These are phyloP conservation scores for Dothistroma septosporum DNA, from an alignment of 2,329 filamentous ascomycete species.

Conservation along the genomic window DNA sequence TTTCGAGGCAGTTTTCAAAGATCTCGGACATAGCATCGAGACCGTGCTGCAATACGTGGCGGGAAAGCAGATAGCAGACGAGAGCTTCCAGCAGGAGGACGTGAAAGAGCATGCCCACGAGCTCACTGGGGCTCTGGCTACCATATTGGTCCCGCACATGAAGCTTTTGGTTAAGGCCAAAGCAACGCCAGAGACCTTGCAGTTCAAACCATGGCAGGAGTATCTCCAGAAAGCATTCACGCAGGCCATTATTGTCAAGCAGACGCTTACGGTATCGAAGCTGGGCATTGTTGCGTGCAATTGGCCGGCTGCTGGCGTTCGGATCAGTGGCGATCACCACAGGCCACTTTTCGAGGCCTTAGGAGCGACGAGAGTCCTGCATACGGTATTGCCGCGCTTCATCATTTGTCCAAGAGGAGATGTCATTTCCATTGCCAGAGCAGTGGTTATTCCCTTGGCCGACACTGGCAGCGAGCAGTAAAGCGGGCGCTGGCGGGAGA, in stretches of 20 bases:
- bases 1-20: not conserved
- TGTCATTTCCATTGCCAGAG: too few relatives aligned
- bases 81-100: not conserved
- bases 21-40: not conserved
- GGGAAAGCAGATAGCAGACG: not conserved
- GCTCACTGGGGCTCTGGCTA: not conserved
- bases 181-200: not conserved
- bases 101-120: not conserved
- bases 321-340: not conserved
- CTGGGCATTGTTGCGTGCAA: slow-evolving; percentile 4
- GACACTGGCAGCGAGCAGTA: too few relatives aligned
- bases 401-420: too few relatives aligned
- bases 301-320: not conserved
- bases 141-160: slow-evolving; percentile 1
- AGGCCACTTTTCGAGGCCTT: not conserved
- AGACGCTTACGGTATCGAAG: not conserved
- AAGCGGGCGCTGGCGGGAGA: not conserved
- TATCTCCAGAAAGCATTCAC: slow-evolving; percentile 8
- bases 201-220: slow-evolving; percentile 3
- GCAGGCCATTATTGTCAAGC: slow-evolving; percentile 11
- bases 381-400: too few relatives aligned
- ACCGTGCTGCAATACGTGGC: not conserved
- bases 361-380: too few relatives aligned
- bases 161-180: not conserved
- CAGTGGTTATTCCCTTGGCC: too few relatives aligned